Conservation (phyloP, 441 rosid species). For the Aleurites moluccanus region DNA sequence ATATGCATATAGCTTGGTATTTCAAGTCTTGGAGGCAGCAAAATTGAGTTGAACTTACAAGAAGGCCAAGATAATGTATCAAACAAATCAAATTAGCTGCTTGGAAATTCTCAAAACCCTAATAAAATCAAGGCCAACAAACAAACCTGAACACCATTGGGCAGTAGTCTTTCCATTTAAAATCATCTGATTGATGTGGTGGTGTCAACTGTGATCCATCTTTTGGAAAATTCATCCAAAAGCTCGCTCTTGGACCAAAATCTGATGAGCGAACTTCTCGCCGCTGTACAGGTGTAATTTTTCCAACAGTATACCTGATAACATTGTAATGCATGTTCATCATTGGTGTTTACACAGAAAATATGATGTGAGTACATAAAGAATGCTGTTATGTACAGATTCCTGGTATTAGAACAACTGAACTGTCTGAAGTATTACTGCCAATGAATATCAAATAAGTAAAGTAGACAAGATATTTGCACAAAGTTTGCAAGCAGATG, state of each 20-base stretch:
- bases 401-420: slow-evolving; percentile 12
- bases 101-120: background rate
- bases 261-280: slow-evolving; percentile 87
- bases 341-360: slow-evolving; percentile 13
- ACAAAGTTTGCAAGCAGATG: slow-evolving; percentile 17
- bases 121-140: slow-evolving; percentile 19
- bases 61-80: background rate
- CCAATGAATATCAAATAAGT: background rate
- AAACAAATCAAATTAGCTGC: background rate
- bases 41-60: background rate
- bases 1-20: background rate
- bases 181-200: slow-evolving; percentile 88
- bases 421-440: slow-evolving; percentile 6
- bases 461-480: slow-evolving; percentile 15
- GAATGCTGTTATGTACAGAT: slow-evolving; percentile 4
- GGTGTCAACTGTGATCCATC: slow-evolving; percentile 92
- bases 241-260: slow-evolving; percentile 92
- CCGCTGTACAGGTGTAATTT: slow-evolving; percentile 91
- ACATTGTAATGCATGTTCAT: slow-evolving; percentile 28
- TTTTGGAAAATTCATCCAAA: slow-evolving; percentile 95
- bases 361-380: slow-evolving; percentile 8
- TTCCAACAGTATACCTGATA: slow-evolving; percentile 93
- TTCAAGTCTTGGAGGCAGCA: background rate
- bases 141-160: slow-evolving; percentile 97
- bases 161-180: slow-evolving; percentile 98